Conservation (phyloP, 164 flowering plant species). For the Akebia trifoliata region DNA sequence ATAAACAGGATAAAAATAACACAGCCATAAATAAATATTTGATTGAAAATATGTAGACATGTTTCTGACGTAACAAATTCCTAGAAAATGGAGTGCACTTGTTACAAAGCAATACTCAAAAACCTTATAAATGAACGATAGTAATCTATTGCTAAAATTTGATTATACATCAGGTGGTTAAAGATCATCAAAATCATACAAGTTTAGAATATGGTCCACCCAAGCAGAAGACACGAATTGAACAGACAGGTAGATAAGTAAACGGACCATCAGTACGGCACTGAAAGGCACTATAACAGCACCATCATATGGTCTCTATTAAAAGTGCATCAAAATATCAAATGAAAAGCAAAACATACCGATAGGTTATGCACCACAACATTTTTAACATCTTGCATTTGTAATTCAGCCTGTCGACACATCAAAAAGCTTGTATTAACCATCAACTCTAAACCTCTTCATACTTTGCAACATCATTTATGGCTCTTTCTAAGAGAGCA, state of each 20-base stretch:
- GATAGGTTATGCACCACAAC: constrained; percentile 89
- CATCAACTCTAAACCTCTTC: background rate
- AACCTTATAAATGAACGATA: no score
- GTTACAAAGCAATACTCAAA: no score
- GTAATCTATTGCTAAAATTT: no score
- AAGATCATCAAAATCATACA: no score
- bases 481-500: background rate
- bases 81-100: no score
- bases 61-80: no score
- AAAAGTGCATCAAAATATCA: background rate
- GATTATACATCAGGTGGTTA: no score
- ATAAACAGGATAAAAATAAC: no score
- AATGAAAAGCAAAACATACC: constrained; percentile 38
- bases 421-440: constrained; percentile 7
- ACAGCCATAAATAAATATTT: no score
- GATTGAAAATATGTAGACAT: no score
- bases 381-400: constrained; percentile 84
- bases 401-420: constrained; percentile 74
- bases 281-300: background rate
- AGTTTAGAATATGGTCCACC: no score
- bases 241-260: background rate
- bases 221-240: no score
- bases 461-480: background rate
- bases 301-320: background rate
- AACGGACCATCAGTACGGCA: background rate